Evolutionary conservation across 805 yeast species (phyloP).

Genomic region (Yarrowia alimentaria): DNA sequence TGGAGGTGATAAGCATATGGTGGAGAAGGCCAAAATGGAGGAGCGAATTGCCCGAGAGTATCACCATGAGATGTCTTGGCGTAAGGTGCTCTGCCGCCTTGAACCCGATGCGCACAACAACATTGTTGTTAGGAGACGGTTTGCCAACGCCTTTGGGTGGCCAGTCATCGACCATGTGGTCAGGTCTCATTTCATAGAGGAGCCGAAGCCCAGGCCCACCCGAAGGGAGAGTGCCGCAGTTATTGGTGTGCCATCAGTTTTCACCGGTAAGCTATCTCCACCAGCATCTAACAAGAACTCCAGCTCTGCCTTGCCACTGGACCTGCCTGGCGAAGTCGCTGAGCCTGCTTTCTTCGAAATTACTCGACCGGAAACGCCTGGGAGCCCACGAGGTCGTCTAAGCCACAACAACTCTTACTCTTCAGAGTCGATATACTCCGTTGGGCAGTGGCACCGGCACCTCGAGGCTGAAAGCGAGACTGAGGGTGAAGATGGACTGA

Average conservation of each 20-base stretch:
- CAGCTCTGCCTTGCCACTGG: background rate
- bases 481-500: slow-evolving; percentile 19
- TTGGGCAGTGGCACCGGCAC: slow-evolving; percentile 76
- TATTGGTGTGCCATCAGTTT: slow-evolving; percentile 6
- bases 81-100: slow-evolving; percentile 82
- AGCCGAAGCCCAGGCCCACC: slow-evolving; percentile 9
- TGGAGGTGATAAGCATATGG: slow-evolving; percentile 29
- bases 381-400: slow-evolving; percentile 7
- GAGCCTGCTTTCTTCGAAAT: slow-evolving; percentile 14
- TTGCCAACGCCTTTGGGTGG: slow-evolving; percentile 95
- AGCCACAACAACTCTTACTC: background rate
- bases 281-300: background rate
- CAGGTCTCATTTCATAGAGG: slow-evolving; percentile 53
- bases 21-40: slow-evolving; percentile 48
- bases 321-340: slow-evolving; percentile 3
- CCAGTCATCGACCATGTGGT: slow-evolving; percentile 83
- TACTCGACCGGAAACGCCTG: slow-evolving; percentile 3
- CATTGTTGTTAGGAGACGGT: slow-evolving; percentile 81
- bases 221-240: slow-evolving; percentile 4
- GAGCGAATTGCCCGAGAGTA: slow-evolving; percentile 86
- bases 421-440: slow-evolving; percentile 20
- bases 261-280: slow-evolving; percentile 10
- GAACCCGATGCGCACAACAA: slow-evolving; percentile 95
- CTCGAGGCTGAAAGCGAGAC: slow-evolving; percentile 70
- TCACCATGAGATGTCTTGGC: slow-evolving; percentile 82